These are phyloP conservation scores for Graphilbum fragrans DNA, from an alignment of 2,329 filamentous ascomycete genomes.

Conservation along the genomic window DNA sequence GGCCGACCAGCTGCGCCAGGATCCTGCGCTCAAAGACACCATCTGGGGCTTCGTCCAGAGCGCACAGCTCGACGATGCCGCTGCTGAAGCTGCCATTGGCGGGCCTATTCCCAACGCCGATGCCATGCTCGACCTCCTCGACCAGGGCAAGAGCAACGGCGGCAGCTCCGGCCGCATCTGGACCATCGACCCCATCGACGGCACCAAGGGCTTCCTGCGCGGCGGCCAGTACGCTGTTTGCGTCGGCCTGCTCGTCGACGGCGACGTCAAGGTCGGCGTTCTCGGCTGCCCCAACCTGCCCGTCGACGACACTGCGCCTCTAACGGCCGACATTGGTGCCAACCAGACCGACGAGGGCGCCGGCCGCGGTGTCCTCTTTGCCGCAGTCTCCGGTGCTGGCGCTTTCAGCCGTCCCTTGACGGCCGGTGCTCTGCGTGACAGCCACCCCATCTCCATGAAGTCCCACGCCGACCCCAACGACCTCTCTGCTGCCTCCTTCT, in stretches of 20 bases:
- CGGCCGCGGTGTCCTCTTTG: conserved; percentile 78
- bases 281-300: conserved; percentile 93
- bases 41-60: conserved; percentile 76
- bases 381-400: conserved; percentile 67
- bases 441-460: conserved; percentile 68
- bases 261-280: conserved; percentile 86
- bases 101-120: conserved; percentile 48
- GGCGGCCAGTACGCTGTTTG: conserved; percentile 97
- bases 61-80: conserved; percentile 45
- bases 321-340: conserved; percentile 60
- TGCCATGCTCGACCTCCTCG: conserved; percentile 48
- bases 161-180: conserved; percentile 72
- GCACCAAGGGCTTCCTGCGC: conserved; percentile 91
- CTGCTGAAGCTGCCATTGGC: conserved; percentile 47
- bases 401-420: conserved; percentile 67
- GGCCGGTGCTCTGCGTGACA: conserved; percentile 34
- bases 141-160: conserved; percentile 57
- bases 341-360: conserved; percentile 63
- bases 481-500: conserved; percentile 76
- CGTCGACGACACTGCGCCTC: conserved; percentile 61
- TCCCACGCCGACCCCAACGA: conserved; percentile 32
- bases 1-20: conserved; percentile 62
- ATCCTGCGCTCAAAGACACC: conserved; percentile 55
- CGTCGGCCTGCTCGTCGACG: conserved; percentile 82
- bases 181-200: conserved; percentile 95